Conservation (phyloP, 805 yeast species). For the Nakazawaea ernobii region DNA sequence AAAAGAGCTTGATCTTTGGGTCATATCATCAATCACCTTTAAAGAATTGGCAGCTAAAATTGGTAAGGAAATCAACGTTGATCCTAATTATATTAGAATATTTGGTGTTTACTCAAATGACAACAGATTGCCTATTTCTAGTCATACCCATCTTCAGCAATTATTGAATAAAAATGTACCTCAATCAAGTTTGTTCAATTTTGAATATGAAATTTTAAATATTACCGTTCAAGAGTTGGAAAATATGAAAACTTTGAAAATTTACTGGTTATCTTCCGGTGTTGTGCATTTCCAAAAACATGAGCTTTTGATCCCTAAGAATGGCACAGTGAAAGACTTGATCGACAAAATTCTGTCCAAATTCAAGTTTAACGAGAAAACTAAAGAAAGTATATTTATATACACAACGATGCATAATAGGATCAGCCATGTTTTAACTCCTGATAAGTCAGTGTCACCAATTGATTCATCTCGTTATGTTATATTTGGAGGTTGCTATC, state of each 20-base stretch:
- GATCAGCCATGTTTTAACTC: slow-evolving; percentile 13
- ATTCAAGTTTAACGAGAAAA: slow-evolving; percentile 41
- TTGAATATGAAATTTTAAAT: slow-evolving; percentile 74
- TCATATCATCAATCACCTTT: slow-evolving; percentile 55
- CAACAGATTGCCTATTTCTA: slow-evolving; percentile 44
- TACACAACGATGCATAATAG: slow-evolving; percentile 43
- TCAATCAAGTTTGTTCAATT: slow-evolving; percentile 33
- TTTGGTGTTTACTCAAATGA: slow-evolving; percentile 55
- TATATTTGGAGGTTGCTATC: slow-evolving; percentile 35
- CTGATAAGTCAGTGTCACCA: slow-evolving; percentile 29
- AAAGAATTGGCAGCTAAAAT: slow-evolving; percentile 56
- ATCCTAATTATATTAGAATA: slow-evolving; percentile 59
- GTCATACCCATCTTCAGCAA: slow-evolving; percentile 26
- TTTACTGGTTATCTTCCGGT: slow-evolving; percentile 71
- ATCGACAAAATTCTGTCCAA: slow-evolving; percentile 51
- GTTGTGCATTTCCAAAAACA: slow-evolving; percentile 62
- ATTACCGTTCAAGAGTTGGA: slow-evolving; percentile 76
- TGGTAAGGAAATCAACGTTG: slow-evolving; percentile 45
- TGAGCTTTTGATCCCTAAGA: slow-evolving; percentile 65
- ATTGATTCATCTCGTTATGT: slow-evolving; percentile 28
- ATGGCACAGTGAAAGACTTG: slow-evolving; percentile 50
- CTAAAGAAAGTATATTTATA: slow-evolving; percentile 40
- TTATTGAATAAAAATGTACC: slow-evolving; percentile 37
- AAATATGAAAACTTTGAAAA: slow-evolving; percentile 56
- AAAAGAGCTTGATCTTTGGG: slow-evolving; percentile 54